Percentiles rank a stretch among this genome's conserved stretches.
These are phyloP conservation scores for Ilex paraguariensis DNA, from an alignment of 305 asterid species.

Conservation along the genomic window DNA sequence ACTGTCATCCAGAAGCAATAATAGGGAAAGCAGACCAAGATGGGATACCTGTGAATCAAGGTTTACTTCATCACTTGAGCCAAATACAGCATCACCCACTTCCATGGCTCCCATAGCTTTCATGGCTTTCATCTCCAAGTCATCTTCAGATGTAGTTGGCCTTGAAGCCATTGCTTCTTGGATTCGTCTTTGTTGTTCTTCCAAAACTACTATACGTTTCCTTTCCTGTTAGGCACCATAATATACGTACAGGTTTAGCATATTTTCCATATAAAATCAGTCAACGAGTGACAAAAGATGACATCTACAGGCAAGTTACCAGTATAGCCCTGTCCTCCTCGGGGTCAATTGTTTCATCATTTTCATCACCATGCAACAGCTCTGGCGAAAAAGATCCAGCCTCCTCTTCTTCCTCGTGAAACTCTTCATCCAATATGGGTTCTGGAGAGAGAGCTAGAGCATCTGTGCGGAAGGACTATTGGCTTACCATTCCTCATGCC, in stretches of 20 bases:
- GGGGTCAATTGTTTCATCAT: constrained; percentile 87
- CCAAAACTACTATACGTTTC: constrained; percentile 71
- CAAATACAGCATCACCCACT: constrained; percentile 91
- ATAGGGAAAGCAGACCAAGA: not conserved
- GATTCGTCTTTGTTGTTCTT: constrained; percentile 54
- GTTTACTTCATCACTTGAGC: constrained; percentile 43
- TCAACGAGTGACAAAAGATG: too few relatives aligned
- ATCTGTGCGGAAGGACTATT: constrained; percentile 23
- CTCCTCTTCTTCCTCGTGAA: constrained; percentile 3
- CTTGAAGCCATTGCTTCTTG: constrained; percentile 63
- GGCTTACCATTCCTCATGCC: constrained; percentile 14
- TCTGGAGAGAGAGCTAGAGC: constrained; percentile 33
- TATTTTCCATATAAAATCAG: not conserved
- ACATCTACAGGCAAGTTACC: constrained; percentile 8
- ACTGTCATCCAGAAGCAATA: too few relatives aligned
- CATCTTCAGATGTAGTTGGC: constrained; percentile 58
- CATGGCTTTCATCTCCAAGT: constrained; percentile 69
- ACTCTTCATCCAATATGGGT: constrained; percentile 29
- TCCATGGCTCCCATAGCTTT: constrained; percentile 94
- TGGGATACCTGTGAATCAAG: constrained; percentile 16
- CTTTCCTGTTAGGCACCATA: constrained; percentile 48
- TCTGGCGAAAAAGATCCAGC: constrained; percentile 87
- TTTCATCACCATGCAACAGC: constrained; percentile 67
- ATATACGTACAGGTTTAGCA: not conserved
- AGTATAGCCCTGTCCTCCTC: constrained; percentile 12